Conservation (phyloP, 2,329 filamentous ascomycete genomes). For the Xylaria polymorpha region DNA sequence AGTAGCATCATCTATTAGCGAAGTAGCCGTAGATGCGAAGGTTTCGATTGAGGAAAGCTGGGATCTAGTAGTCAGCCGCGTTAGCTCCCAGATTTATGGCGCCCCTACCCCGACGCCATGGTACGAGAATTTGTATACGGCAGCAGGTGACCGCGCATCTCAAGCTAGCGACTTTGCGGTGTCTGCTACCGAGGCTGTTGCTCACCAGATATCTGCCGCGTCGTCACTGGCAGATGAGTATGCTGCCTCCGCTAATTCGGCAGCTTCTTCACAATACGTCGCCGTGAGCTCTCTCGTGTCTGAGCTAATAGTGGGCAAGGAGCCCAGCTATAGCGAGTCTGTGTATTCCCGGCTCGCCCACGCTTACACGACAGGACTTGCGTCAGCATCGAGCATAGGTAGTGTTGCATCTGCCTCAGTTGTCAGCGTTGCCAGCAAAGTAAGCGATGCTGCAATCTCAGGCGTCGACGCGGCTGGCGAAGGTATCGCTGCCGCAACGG, state of each 20-base stretch:
- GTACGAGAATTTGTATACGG: conserved; percentile 60
- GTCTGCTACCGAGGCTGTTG: conserved; percentile 48
- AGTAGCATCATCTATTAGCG: conserved; percentile 59
- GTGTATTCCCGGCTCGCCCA: conserved; percentile 77
- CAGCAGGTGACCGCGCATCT: conserved; percentile 56
- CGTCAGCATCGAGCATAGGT: conserved; percentile 61
- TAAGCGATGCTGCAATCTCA: conserved; percentile 43
- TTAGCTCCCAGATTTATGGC: conserved; percentile 77
- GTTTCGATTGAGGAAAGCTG: conserved; percentile 63
- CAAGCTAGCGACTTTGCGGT: conserved; percentile 47
- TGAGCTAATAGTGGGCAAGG: conserved; percentile 80
- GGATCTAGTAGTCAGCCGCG: conserved; percentile 71
- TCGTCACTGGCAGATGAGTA: conserved; percentile 61
- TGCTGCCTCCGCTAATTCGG: conserved; percentile 70
- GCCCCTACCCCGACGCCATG: conserved; percentile 70
- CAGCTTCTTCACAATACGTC: conserved; percentile 72
- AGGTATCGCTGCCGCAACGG: conserved; percentile 29
- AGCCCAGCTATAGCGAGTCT: conserved; percentile 84
- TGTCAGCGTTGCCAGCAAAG: conserved; percentile 44
- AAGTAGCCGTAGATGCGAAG: conserved; percentile 55
- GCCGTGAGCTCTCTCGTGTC: conserved; percentile 78
- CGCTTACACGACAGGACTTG: conserved; percentile 75
- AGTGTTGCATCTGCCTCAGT: conserved; percentile 51
- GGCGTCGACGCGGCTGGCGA: conserved; percentile 40
- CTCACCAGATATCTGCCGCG: conserved; percentile 41